Percentiles rank a stretch among this genome's conserved stretches.
phyloP scores from a whole-genome alignment of 2,329 filamentous ascomycete genomes.

The Monosporascus ibericus region DNA sequence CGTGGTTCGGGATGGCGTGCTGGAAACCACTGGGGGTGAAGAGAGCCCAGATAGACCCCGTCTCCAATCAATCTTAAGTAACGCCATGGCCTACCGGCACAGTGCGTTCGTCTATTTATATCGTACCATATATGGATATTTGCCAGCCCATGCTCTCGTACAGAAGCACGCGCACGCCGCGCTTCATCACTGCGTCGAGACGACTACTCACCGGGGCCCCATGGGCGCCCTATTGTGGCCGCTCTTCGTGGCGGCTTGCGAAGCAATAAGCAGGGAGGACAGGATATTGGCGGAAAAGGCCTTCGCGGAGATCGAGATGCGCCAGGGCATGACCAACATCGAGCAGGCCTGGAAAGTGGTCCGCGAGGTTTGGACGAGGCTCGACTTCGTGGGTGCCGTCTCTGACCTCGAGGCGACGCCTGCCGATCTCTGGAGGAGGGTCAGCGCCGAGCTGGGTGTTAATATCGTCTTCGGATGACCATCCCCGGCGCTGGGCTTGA shows the following conservation, averaged over 20 bases:
- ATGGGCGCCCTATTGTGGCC: slow-evolving; percentile 62
- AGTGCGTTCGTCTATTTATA: slow-evolving; percentile 53
- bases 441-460: slow-evolving; percentile 53
- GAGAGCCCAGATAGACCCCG: slow-evolving; percentile 31
- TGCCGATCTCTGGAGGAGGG: slow-evolving; percentile 46
- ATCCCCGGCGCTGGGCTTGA: neutral
- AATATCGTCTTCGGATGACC: slow-evolving; percentile 54
- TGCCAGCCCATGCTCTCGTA: slow-evolving; percentile 41
- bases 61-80: slow-evolving; percentile 50
- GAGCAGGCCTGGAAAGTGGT: slow-evolving; percentile 54
- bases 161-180: slow-evolving; percentile 47
- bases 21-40: slow-evolving; percentile 10
- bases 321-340: slow-evolving; percentile 63
- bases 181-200: slow-evolving; percentile 48
- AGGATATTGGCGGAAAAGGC: slow-evolving; percentile 43
- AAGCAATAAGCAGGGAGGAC: slow-evolving; percentile 45
- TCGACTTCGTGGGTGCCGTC: slow-evolving; percentile 30
- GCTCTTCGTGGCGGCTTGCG: slow-evolving; percentile 57
- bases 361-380: slow-evolving; percentile 52
- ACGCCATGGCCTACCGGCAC: slow-evolving; percentile 55
- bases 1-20: slow-evolving; percentile 17
- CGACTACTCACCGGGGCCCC: slow-evolving; percentile 49
- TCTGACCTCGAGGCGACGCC: slow-evolving; percentile 12
- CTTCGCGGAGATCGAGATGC: slow-evolving; percentile 46
- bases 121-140: slow-evolving; percentile 44